Base-by-base conservation (phyloP, 2,329 filamentous ascomycete genomes). In the Dothidotthia symphoricarpi region DNA sequence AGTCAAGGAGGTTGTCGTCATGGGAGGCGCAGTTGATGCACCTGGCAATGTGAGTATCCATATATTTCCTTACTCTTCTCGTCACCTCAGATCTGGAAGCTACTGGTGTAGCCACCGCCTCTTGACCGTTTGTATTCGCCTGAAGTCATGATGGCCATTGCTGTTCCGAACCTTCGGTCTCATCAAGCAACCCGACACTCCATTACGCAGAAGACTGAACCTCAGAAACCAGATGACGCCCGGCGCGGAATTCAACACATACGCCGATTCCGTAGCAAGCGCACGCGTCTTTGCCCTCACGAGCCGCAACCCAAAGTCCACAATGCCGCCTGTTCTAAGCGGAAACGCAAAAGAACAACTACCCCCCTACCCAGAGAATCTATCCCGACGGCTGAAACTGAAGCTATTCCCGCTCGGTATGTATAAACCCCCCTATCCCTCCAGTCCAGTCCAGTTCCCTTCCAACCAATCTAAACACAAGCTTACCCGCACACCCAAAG, bases 161-260 rank as follows among this genome's bases (percentile, higher is more conserved):
- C 55, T 12, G 45, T 63, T 30, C 67, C 67, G 8, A 55, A 59
- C 13, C n/a, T 67, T 68, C 51, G 51, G 58, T 24, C 53, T 70
- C 14, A 67, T 63, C 36, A 70, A 70, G 39, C 57, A 69, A 49
- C 61, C 64, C 8, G 45, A 63, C 13, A 62, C 60, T 0, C 59
- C 59, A 3, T 37, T 69, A 14, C 49, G 59, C 34, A 47, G 48
- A 36, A 30, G 28, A 41, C 66, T 64, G 45, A 66, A 58, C 24
- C 16, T 35, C 12, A 53, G 53, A 31, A 69, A 69, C 44, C 66
- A 75, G 72, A 77, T 83, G 50, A 83, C 79, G 0, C 91, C 93
- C 2, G 80, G 85, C 10, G 88, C 87, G 47, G 93, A 98, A 66
- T 98, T 98, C 78, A 98, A 98, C 73, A 86, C 85, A 40, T 95